Percentiles rank a stretch among this genome's conserved stretches.
Evolutionary conservation across 2,329 filamentous ascomycete species (phyloP).

Genomic region (Emmonsiellopsis sp.): DNA sequence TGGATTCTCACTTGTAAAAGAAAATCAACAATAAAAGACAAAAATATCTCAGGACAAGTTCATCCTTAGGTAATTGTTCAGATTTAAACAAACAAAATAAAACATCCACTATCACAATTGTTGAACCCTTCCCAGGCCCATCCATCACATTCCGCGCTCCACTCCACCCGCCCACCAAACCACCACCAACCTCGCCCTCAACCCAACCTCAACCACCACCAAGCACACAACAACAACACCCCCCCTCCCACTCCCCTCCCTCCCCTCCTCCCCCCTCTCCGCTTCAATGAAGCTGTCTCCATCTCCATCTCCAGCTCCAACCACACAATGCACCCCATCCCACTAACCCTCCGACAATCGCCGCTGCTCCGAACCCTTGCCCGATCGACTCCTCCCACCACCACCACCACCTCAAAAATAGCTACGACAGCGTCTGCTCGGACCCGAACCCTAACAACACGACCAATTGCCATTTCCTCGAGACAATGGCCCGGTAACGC

Average conservation of each 20-base stretch:
- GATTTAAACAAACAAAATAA: too few relatives aligned
- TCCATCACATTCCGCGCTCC: neutral
- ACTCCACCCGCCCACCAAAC: neutral
- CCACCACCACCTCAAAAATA: conserved; percentile 15
- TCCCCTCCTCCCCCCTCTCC: conserved; percentile 2
- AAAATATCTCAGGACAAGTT: too few relatives aligned
- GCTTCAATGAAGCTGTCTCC: conserved; percentile 7
- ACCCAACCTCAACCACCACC: too few relatives aligned
- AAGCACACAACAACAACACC: too few relatives aligned
- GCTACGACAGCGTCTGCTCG: conserved; percentile 12
- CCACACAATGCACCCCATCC: conserved; percentile 29
- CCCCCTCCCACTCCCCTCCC: neutral
- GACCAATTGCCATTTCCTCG: neutral
- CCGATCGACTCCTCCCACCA: conserved; percentile 14
- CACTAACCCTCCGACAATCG: conserved; percentile 30
- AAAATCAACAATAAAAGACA: too few relatives aligned
- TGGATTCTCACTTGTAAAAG: too few relatives aligned
- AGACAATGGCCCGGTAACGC: neutral
- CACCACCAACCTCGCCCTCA: neutral
- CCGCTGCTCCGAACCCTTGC: conserved; percentile 16
- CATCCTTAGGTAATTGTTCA: too few relatives aligned
- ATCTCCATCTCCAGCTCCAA: conserved; percentile 3
- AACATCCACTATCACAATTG: too few relatives aligned
- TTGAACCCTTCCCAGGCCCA: too few relatives aligned
- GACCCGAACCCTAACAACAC: neutral